A percentile compares a stretch with the other conserved stretches of the same genome.
phyloP scores from a whole-genome alignment of 2,329 filamentous ascomycete genomes.

The Cordyceps cicadae region DNA sequence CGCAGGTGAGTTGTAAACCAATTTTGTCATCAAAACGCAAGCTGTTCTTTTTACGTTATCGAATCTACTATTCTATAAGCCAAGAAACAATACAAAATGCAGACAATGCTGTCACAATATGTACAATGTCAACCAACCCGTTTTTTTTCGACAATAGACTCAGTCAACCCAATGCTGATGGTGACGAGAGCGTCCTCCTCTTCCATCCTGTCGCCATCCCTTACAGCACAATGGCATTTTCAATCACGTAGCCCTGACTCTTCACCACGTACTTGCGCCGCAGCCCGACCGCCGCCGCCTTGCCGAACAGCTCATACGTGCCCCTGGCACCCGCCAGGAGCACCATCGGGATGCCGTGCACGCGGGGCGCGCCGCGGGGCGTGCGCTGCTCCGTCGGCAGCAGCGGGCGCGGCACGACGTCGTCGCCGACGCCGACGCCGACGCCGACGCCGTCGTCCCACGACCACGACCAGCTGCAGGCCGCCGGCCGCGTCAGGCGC shows the following conservation, averaged over 20 bases:
- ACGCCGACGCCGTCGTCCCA: constrained; percentile 39
- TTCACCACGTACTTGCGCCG: constrained; percentile 71
- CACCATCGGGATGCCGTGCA: constrained; percentile 70
- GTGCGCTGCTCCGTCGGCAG: constrained; percentile 69
- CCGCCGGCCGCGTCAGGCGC: constrained; percentile 22
- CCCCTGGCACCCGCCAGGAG: constrained; percentile 66
- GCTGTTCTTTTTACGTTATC: not conserved
- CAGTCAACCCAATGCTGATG: too few relatives aligned
- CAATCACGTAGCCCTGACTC: constrained; percentile 70
- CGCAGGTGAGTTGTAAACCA: not conserved
- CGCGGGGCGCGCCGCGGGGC: constrained; percentile 57
- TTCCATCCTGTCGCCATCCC: not conserved
- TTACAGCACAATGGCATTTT: constrained; percentile 61
- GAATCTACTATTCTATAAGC: not conserved
- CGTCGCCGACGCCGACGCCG: constrained; percentile 30
- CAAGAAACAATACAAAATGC: not conserved
- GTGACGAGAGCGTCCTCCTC: not conserved
- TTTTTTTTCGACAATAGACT: too few relatives aligned
- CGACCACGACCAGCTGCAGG: constrained; percentile 74
- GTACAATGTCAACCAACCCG: not conserved
- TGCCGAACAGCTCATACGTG: constrained; percentile 51
- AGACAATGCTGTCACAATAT: not conserved
- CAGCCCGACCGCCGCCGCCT: constrained; percentile 62
- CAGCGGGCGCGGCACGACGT: constrained; percentile 50
- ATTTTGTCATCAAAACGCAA: not conserved